Evolutionary conservation across 1,139 yeast genomes (phyloP), one percentile per base, ranked within the genome.

Genomic region (Pichia sp.): DNA sequence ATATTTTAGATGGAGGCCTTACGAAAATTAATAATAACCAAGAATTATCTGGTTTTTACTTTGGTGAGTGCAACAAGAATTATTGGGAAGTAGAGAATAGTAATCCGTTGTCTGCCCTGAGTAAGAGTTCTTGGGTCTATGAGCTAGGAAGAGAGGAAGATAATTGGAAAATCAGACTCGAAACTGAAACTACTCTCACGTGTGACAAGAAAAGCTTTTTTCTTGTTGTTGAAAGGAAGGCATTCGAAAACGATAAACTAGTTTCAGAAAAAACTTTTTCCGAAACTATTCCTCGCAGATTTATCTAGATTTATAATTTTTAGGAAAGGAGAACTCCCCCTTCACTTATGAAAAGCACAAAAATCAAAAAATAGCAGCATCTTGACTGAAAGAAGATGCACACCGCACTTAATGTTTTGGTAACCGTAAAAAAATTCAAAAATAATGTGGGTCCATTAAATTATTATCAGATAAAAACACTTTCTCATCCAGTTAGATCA

Each of bases 61-160:
- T 64, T 55, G 72, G 73, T 3, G 67, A 70, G 16, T 63, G 67
- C 64, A 72, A 73, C 59, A 68, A 65, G 43, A 74, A 73, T 55
- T 53, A 61, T 8, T 73, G 75, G 73, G 64, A 57, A 49, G 63
- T 72, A 49, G 65, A 64, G 45, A 64, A 64, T 2, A 57, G 62
- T 50, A 70, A 71, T 54, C 76, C 76, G 5, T 57, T 71, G 19
- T 67, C 71, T 34, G 76, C 76, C 1, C 59, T 53, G 46, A 71
- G 69, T 54, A 66, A 68, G 56, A 70, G 73, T 59, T 62, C 59
- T 16, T 73, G 75, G 75, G 69, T 69, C 13, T 66, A 72, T 56
- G 68, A 64, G 23, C 66, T 72, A 65, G 75, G 75, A 5, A 68
- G 75, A 61, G 69, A 63, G 4, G 59, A 57, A 34, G 66, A 63